Conservation (phyloP, 257 asterid genomes). For the Przewalskia tangutica region DNA sequence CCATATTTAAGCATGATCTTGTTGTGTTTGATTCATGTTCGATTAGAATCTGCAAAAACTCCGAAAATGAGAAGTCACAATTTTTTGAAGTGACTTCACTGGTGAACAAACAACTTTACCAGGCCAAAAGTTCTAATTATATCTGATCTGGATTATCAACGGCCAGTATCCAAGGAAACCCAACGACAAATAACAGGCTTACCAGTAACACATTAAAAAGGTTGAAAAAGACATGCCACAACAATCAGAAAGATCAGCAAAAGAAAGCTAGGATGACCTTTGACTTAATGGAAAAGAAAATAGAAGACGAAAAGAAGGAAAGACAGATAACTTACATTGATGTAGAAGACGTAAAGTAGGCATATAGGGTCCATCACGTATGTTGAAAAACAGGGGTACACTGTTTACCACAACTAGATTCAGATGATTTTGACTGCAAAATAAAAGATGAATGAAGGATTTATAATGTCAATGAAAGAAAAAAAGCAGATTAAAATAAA, state of each 20-base stretch:
- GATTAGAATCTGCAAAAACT: background rate
- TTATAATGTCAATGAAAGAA: background rate
- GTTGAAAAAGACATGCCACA: background rate
- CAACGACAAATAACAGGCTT: background rate
- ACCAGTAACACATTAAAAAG: background rate
- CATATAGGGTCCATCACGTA: conserved; percentile 98
- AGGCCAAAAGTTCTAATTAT: background rate
- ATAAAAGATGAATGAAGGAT: background rate
- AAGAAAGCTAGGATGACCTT: background rate
- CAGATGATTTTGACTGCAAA: conserved; percentile 85
- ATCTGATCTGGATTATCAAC: background rate
- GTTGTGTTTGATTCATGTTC: background rate
- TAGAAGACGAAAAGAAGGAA: background rate
- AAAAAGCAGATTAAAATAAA: background rate
- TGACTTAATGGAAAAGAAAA: background rate
- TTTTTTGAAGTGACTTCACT: background rate
- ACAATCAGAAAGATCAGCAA: background rate
- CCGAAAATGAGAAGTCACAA: background rate
- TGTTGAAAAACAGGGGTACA: conserved; percentile 89
- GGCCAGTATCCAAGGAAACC: background rate
- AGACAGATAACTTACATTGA: conserved; percentile 57
- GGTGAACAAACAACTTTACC: background rate
- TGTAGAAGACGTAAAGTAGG: conserved; percentile 99
- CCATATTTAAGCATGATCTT: background rate
- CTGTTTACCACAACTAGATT: conserved; percentile 90